Conservation (phyloP, 2,329 filamentous ascomycete species). For the Fusarium brachygibbosum region DNA sequence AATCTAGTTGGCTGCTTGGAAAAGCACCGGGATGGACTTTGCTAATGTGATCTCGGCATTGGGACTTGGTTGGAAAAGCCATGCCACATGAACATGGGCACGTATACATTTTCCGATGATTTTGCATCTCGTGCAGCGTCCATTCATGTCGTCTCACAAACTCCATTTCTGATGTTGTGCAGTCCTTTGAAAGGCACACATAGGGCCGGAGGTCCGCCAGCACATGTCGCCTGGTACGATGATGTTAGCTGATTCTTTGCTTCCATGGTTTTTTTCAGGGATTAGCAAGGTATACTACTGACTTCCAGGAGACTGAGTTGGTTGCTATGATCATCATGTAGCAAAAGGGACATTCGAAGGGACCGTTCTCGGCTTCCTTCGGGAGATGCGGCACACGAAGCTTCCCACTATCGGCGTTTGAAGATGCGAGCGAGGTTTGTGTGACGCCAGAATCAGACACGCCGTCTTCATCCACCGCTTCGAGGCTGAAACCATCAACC, state of each 20-base stretch:
- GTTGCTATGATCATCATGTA: constrained; percentile 19
- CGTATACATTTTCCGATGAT: not conserved
- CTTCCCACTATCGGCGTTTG: rapidly evolving
- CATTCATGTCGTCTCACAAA: not conserved
- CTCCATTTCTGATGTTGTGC: not conserved
- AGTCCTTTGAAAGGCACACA: not conserved
- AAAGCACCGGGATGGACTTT: rapidly evolving
- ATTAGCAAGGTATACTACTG: not conserved
- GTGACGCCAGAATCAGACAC: not conserved
- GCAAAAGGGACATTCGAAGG: constrained; percentile 23
- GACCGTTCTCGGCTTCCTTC: not conserved
- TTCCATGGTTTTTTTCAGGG: not conserved
- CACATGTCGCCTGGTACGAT: rapidly evolving
- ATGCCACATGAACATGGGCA: not conserved
- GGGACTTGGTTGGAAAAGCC: rapidly evolving
- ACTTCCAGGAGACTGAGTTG: rapidly evolving
- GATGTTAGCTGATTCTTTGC: not conserved
- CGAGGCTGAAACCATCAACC: rapidly evolving
- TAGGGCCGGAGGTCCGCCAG: not conserved
- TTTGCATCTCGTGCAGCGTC: not conserved
- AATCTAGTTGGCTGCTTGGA: rapidly evolving
- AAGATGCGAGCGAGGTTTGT: constrained; percentile 2
- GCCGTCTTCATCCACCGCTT: not conserved
- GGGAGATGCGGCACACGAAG: not conserved
- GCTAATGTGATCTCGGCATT: not conserved